A percentile compares a stretch with the other conserved stretches of the same genome.
phyloP scores from a whole-genome alignment of 352 stramenopile genomes.

The Phytophthora podocarpi region DNA sequence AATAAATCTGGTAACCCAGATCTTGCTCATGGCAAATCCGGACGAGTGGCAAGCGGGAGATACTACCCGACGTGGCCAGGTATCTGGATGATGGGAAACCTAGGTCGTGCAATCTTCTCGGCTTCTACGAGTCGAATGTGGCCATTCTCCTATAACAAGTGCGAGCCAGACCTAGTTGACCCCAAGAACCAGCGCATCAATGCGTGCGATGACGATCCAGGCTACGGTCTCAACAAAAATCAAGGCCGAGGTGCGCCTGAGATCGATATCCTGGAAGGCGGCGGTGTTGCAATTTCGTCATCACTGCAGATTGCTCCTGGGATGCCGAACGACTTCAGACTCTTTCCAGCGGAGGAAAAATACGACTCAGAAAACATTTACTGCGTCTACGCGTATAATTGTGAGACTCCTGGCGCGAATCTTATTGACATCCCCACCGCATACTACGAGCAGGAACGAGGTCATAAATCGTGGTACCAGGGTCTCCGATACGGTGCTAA shows the following conservation, averaged over 20 bases:
- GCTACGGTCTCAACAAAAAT: constrained; percentile 89
- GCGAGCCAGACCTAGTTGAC: constrained; percentile 69
- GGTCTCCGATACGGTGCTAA: constrained; percentile 69
- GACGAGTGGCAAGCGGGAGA: constrained; percentile 51
- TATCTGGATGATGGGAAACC: constrained; percentile 96
- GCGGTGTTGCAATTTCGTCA: constrained; percentile 80
- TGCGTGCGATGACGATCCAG: constrained; percentile 90
- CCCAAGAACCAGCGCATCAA: constrained; percentile 74
- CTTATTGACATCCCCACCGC: constrained; percentile 51
- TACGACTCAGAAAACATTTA: constrained; percentile 31
- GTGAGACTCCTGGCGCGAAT: constrained; percentile 52
- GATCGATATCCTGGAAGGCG: constrained; percentile 95
- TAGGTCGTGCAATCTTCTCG: constrained; percentile 95
- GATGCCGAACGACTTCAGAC: constrained; percentile 60
- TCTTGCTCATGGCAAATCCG: constrained; percentile 46
- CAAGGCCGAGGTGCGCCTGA: constrained; percentile 91
- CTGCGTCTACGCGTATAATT: constrained; percentile 56
- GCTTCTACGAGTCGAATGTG: constrained; percentile 94
- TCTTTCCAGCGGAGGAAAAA: constrained; percentile 53
- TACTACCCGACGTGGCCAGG: constrained; percentile 93
- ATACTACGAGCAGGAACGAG: constrained; percentile 47
- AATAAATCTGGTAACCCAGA: constrained; percentile 55
- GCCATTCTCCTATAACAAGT: constrained; percentile 95
- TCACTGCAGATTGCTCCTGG: constrained; percentile 90
- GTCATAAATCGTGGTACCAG: constrained; percentile 68